Evolutionary conservation across 345 rosid species (phyloP), one percentile per base, ranked within the genome.

Genomic region (Eucalyptus curtisii): DNA sequence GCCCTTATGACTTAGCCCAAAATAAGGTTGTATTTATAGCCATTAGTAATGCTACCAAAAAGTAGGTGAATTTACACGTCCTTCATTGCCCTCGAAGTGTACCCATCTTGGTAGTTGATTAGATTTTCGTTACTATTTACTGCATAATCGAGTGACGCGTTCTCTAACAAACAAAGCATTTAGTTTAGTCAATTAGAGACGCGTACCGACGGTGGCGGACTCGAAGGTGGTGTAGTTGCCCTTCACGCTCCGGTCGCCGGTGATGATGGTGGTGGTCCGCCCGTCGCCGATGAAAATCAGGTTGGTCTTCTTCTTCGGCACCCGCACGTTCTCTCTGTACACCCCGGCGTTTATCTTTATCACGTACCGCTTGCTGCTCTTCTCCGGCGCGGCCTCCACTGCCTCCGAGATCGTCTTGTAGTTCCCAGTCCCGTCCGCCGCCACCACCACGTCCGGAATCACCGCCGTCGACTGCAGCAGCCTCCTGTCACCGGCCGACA

Each of bases 141-240:
- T 40, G 82, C 82, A 10, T 19, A 22, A 37, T 11, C 5, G 47
- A 76, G 47, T 20, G 82, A 76, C 82, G 30, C 42, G 27, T 37
- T 12, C 15, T 76, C 47, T 20, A 22, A 76, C 52, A 33, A 81
- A 80, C 44, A 40, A 33, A 8, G 19, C 33, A 88, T 22, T 27
- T 10, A 33, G 13, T 24, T 25, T 76, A 14, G 37, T 30, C n/a
- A n/a, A 27, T 25, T 12, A 86, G 49, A 82, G 47, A 20, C n/a
- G 64, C 93, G 90, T 93, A 97, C 99, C 99, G 57, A 97, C 99
- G 3, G 99, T 97, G n/a, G 99, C 98, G 15, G 99, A 94, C 17
- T 95, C 88, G 91, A 96, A 97, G 61, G 99, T 97, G 47, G 99
- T 96, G 91, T 92, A 93, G 10, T 98, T 98, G 49, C 95, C 98